phyloP scores from a whole-genome alignment of 2,329 filamentous ascomycete genomes.

The Penicillium brevicompactum region DNA sequence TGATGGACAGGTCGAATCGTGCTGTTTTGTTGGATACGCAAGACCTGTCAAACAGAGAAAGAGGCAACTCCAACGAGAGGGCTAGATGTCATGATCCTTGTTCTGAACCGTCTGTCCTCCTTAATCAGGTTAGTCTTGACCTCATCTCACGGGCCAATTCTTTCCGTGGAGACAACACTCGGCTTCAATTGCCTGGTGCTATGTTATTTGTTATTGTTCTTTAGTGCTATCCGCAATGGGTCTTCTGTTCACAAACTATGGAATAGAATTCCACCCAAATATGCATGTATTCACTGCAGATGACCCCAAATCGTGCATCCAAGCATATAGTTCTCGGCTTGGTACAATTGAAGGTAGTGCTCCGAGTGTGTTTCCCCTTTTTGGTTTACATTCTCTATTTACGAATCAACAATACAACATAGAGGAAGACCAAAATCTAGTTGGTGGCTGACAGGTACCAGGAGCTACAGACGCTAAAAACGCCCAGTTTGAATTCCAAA shows the following conservation, averaged over 20 bases:
- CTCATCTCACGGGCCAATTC: not conserved
- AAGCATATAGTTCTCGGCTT: not conserved
- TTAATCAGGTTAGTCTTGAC: not conserved
- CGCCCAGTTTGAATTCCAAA: not conserved
- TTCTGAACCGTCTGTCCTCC: not conserved
- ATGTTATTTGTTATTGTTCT: not conserved
- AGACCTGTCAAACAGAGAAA: conserved; percentile 12
- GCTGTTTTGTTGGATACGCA: not conserved
- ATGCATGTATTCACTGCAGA: too few species aligned
- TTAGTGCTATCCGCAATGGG: not conserved
- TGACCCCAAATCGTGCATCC: not conserved
- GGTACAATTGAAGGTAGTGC: not conserved
- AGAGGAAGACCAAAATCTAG: not conserved
- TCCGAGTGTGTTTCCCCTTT: not conserved
- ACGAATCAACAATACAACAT: too few species aligned
- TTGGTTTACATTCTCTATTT: not conserved
- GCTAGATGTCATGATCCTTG: not conserved
- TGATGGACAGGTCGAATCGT: conserved; percentile 6
- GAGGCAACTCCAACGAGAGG: not conserved
- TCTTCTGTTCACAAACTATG: not conserved
- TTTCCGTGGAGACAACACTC: not conserved
- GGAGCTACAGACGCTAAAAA: not conserved
- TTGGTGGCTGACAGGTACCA: not conserved
- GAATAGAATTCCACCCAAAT: not conserved
- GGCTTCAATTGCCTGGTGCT: not conserved